Evolutionary conservation across 2,329 filamentous ascomycete species (phyloP).

Genomic region (Botryotinia calthae): DNA sequence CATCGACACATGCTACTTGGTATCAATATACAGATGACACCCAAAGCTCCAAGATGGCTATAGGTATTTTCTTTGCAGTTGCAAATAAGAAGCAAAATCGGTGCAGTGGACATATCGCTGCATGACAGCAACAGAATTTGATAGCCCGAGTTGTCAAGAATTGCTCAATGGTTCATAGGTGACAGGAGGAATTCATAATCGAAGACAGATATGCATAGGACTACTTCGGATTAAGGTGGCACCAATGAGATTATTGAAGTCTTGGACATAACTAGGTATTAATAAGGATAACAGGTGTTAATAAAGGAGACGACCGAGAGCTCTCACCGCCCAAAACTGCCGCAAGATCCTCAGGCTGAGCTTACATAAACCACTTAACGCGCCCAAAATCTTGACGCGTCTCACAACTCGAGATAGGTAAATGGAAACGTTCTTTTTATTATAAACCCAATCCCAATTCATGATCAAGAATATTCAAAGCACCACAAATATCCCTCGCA

Average conservation of each 20-base stretch:
- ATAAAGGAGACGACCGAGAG: neutral
- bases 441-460: neutral
- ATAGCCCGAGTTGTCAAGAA: neutral
- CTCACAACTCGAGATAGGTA: slow-evolving; percentile 1
- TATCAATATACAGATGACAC: neutral
- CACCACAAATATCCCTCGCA: neutral
- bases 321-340: neutral
- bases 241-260: neutral
- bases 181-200: neutral
- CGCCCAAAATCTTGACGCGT: slow-evolving; percentile 20
- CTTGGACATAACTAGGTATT: neutral
- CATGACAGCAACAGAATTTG: neutral
- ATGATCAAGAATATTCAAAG: neutral
- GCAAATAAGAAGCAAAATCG: neutral
- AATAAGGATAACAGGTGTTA: neutral
- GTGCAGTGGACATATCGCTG: neutral
- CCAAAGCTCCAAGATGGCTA: accelerated
- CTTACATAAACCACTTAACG: slow-evolving; percentile 22
- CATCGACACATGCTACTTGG: neutral
- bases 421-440: neutral
- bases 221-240: neutral
- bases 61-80: neutral
- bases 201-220: neutral
- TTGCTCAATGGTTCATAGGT: neutral
- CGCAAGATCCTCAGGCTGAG: neutral